These are phyloP conservation scores for Trichoderma aggressivum DNA, from an alignment of 2,329 filamentous ascomycete species.

Conservation along the genomic window DNA sequence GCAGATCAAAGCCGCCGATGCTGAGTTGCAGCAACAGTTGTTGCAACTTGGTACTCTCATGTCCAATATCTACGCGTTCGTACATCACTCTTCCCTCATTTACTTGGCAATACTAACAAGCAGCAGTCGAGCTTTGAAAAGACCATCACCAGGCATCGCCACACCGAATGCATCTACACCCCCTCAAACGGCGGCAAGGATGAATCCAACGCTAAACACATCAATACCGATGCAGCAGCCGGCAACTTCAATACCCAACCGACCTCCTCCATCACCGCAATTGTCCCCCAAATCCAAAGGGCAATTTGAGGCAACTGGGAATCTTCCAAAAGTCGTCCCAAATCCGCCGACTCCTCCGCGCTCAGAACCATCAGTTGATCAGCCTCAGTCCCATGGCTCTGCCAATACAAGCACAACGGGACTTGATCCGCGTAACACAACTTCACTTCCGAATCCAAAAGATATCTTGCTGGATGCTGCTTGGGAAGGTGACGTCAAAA, in stretches of 20 bases:
- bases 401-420: neutral
- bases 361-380: constrained; percentile 8
- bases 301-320: neutral
- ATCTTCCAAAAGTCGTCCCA: neutral
- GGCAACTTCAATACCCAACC: neutral
- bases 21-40: constrained; percentile 30
- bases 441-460: constrained; percentile 18
- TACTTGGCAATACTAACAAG: neutral
- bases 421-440: neutral
- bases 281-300: neutral
- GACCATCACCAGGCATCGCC: constrained; percentile 20
- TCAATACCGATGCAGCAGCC: neutral
- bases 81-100: neutral
- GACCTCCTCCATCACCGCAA: constrained; percentile 9
- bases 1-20: constrained; percentile 32
- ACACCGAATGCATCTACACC: constrained; percentile 7
- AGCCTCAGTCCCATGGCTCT: neutral
- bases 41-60: constrained; percentile 29
- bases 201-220: neutral
- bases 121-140: constrained; percentile 29
- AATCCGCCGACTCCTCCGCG: constrained; percentile 7
- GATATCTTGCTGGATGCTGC: constrained; percentile 31
- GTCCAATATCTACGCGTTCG: constrained; percentile 35
- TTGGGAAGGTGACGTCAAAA: constrained; percentile 33
- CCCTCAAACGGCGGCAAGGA: neutral